Evolutionary conservation across 495 filamentous ascomycete species (phyloP), one percentile per base, ranked within the genome.

Genomic region (Lasiosphaeria miniovina): DNA sequence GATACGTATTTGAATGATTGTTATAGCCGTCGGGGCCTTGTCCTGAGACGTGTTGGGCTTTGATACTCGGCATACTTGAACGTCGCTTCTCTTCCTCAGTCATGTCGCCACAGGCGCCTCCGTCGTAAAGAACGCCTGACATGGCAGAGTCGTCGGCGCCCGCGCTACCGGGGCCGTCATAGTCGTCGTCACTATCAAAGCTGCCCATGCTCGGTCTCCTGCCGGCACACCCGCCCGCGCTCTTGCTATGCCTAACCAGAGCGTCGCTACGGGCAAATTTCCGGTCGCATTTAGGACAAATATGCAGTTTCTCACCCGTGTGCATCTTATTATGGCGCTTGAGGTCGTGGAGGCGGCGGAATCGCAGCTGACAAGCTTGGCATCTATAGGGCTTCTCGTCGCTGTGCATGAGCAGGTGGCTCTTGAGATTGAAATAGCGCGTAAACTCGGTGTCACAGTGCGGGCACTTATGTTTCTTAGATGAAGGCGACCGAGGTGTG

Each of bases 311-410:
- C 75, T 99, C 94, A n/a, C 94, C 94, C 12, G 95, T 97, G 69
- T 99, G 94, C 15, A 99, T 82, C 72, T 98, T 98, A 49, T 87
- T 90, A 70, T 99, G 94, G 46, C 94, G 85, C 76, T 99, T 99
- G 56, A 99, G 77, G 67, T 99, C 94, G 67, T 99, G 94, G 33
- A 98, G 79, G 59, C 94, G 84, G 51, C 94, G 85, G 71, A 99
- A 99, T 33, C 93, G 85, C 62, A 92, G 86, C 54, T 93, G 83
- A 67, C 94, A 99, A 24, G 88, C 89, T 57, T 89, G 84, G 67
- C 94, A 99, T 31, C 90, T 83, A 68, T 91, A 99, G 0, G 94
- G 94, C 71, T 99, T 99, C 73, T 98, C 95, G 74, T 99, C 93
- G 64, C 93, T 96, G 69, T 99, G 94, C 0, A 95, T 99, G 59